A percentile compares a stretch with the other conserved stretches of the same genome.
Conservation (phyloP, 176 grass and related monocot genomes). For the Triticum monococcum region DNA sequence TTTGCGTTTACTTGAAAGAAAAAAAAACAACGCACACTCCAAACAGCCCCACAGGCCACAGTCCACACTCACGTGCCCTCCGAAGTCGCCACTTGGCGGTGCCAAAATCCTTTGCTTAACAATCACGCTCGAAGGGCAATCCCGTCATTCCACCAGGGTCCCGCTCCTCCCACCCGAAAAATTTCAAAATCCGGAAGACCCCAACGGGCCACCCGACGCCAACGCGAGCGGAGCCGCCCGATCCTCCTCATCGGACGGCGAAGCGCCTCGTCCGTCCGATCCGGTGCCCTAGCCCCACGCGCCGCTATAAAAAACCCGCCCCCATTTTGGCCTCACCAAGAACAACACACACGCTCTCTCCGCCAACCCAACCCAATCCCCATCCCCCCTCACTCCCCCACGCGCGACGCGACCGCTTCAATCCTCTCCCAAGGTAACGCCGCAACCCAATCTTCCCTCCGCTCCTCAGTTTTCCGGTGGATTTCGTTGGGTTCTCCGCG, state of each 20-base stretch:
- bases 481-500: background rate
- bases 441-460: background rate
- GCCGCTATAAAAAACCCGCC: conserved; percentile 26
- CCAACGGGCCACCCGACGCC: conserved; percentile 7
- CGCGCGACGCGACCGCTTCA: background rate
- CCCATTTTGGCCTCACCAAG: background rate
- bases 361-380: background rate
- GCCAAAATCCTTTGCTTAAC: background rate
- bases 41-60: too few species aligned
- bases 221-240: background rate
- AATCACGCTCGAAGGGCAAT: background rate
- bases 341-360: background rate
- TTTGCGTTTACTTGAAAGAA: background rate
- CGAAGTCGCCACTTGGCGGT: background rate
- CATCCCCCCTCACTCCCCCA: background rate
- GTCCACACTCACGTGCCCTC: background rate
- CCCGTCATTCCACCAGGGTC: background rate
- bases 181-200: conserved; percentile 31
- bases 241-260: conserved; percentile 10
- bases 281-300: conserved; percentile 21
- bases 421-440: conserved; percentile 21
- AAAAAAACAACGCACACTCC: too few species aligned
- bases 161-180: background rate
- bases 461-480: background rate
- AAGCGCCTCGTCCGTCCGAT: conserved; percentile 11